phyloP scores from a whole-genome alignment of 257 asterid species.

The Lithospermum erythrorhizon region DNA sequence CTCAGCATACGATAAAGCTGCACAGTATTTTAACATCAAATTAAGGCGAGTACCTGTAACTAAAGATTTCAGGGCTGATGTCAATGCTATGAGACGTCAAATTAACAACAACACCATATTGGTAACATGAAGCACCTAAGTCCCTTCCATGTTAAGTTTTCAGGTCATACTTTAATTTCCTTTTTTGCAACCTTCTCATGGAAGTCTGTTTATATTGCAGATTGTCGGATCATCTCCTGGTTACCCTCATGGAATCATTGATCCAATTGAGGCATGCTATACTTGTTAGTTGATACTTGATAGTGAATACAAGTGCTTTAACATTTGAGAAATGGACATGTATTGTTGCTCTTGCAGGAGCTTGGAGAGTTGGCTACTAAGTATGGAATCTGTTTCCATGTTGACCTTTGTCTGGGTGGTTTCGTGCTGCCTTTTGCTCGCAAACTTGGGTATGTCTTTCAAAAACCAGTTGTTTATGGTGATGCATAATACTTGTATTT shows the following conservation, averaged over 20 bases:
- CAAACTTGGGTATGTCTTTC: slow-evolving; percentile 68
- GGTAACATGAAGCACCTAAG: slow-evolving; percentile 29
- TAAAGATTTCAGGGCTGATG: slow-evolving; percentile 77
- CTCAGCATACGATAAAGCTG: slow-evolving; percentile 99
- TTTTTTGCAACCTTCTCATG: slow-evolving; percentile 4
- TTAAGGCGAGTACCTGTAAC: slow-evolving; percentile 88
- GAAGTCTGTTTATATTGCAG: slow-evolving; percentile 27
- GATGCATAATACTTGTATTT: too few relatives aligned
- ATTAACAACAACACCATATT: slow-evolving; percentile 76
- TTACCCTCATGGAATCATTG: slow-evolving; percentile 98
- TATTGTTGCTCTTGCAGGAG: slow-evolving; percentile 43
- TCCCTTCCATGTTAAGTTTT: not conserved
- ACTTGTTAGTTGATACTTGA: slow-evolving; percentile 7
- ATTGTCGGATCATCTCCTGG: slow-evolving; percentile 99
- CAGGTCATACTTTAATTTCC: not conserved
- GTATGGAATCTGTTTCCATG: slow-evolving; percentile 73
- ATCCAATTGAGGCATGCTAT: slow-evolving; percentile 83
- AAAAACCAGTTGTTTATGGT: not conserved
- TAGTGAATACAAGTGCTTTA: slow-evolving; percentile 7
- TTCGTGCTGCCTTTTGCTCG: slow-evolving; percentile 98
- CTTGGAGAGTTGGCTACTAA: slow-evolving; percentile 74
- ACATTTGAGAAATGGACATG: slow-evolving; percentile 12
- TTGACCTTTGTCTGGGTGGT: slow-evolving; percentile 98
- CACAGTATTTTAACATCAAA: slow-evolving; percentile 87
- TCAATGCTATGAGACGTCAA: slow-evolving; percentile 50